Conservation (phyloP, 2,329 filamentous ascomycete species). For the Periconia sp. region DNA sequence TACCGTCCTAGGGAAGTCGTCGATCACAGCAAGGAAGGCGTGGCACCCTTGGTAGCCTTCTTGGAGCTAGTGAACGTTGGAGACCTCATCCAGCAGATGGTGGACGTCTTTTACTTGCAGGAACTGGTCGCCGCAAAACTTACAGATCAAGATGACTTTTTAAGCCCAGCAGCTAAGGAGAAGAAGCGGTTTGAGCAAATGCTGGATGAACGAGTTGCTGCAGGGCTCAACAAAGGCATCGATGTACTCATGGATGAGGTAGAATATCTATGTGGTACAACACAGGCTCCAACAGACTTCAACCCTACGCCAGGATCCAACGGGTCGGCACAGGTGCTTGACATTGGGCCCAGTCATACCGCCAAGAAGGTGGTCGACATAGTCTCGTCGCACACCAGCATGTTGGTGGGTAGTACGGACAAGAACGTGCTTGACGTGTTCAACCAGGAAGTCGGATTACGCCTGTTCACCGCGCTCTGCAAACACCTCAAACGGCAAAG, state of each 20-base stretch:
- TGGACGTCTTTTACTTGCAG: constrained; percentile 98
- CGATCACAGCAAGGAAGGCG: constrained; percentile 72
- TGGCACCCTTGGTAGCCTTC: constrained; percentile 92
- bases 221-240: constrained; percentile 95
- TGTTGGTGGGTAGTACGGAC: constrained; percentile 93
- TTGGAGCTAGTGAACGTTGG: constrained; percentile 97
- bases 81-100: constrained; percentile 97
- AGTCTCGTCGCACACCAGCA: constrained; percentile 85
- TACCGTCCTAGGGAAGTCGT: constrained; percentile 88
- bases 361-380: constrained; percentile 83
- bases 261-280: constrained; percentile 90
- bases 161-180: constrained; percentile 87
- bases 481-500: constrained; percentile 98
- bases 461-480: constrained; percentile 89
- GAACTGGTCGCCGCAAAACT: constrained; percentile 84
- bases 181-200: constrained; percentile 99
- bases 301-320: constrained; percentile 67
- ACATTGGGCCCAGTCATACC: constrained; percentile 78
- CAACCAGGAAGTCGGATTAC: constrained; percentile 94
- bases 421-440: constrained; percentile 99
- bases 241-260: constrained; percentile 99
- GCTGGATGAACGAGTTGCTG: constrained; percentile 95
- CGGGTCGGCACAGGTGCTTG: constrained; percentile 47
- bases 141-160: constrained; percentile 90
- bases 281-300: constrained; percentile 85